A percentile compares a stretch with the other conserved stretches of the same genome.
These are phyloP conservation scores for Fusarium sp. DNA, from an alignment of 2,329 filamentous ascomycete genomes.

Conservation along the genomic window DNA sequence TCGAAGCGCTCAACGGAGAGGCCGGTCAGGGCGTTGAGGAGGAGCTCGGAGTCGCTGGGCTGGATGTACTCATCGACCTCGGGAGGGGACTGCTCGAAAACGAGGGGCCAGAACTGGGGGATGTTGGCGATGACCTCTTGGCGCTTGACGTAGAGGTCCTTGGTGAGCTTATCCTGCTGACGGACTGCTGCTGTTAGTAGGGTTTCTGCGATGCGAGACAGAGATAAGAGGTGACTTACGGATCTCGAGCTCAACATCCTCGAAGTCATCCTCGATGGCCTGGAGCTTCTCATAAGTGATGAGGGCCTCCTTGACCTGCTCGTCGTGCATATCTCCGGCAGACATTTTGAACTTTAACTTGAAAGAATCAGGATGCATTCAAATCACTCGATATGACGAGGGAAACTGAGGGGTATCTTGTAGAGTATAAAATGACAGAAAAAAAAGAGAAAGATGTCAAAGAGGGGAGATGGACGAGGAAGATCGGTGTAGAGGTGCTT, in stretches of 20 bases:
- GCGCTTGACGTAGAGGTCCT: constrained; percentile 81
- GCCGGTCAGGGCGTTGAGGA: constrained; percentile 73
- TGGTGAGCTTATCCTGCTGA: constrained; percentile 74
- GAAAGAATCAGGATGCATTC: constrained; percentile 22
- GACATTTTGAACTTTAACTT: constrained; percentile 47
- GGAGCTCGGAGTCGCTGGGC: constrained; percentile 78
- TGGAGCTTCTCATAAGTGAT: constrained; percentile 81
- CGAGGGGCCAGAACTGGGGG: constrained; percentile 92
- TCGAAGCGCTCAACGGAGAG: constrained; percentile 85
- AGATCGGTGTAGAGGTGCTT: constrained; percentile 16
- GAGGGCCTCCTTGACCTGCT: constrained; percentile 45
- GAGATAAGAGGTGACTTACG: constrained; percentile 63
- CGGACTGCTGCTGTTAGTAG: constrained; percentile 66
- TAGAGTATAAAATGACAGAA: not conserved
- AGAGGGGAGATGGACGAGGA: not conserved
- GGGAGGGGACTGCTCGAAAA: constrained; percentile 85
- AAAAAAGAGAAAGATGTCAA: constrained; percentile 3
- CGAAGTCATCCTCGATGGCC: constrained; percentile 84
- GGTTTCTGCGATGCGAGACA: not conserved
- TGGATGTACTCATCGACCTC: constrained; percentile 92
- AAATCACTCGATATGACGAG: constrained; percentile 20
- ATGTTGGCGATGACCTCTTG: constrained; percentile 76
- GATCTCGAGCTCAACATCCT: constrained; percentile 83
- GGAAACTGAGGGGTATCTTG: constrained; percentile 24
- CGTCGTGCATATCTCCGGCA: constrained; percentile 51